Evolutionary conservation across 768 basidiomycete genomes (phyloP).

Genomic region (Chalciporus pseudorubinellus): DNA sequence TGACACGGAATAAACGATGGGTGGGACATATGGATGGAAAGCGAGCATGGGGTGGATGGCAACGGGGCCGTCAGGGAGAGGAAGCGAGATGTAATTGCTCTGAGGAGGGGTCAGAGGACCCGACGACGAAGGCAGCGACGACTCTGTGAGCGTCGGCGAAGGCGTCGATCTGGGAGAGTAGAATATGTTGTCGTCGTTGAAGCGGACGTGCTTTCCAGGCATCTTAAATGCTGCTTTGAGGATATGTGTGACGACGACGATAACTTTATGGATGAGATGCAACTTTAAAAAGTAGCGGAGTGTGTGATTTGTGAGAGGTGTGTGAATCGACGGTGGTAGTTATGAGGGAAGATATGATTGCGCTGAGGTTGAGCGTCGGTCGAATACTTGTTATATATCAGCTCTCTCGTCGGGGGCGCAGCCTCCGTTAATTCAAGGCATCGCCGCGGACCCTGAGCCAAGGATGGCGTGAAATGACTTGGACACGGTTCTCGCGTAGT

Average conservation of each 20-base stretch:
- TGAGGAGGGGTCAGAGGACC: slow-evolving; percentile 32
- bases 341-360: slow-evolving; percentile 6
- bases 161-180: slow-evolving; percentile 28
- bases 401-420: slow-evolving; percentile 23
- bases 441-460: slow-evolving; percentile 23
- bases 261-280: slow-evolving; percentile 10
- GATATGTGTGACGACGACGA: slow-evolving; percentile 11
- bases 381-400: slow-evolving; percentile 15
- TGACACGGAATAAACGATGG: slow-evolving; percentile 22
- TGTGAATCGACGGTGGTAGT: slow-evolving; percentile 7
- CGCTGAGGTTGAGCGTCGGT: not conserved
- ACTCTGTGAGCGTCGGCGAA: slow-evolving; percentile 27
- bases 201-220: slow-evolving; percentile 32
- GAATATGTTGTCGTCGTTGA: slow-evolving; percentile 32
- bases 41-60: slow-evolving; percentile 32
- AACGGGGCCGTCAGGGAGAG: slow-evolving; percentile 28
- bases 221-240: slow-evolving; percentile 12
- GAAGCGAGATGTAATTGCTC: slow-evolving; percentile 13
- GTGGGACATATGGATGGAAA: slow-evolving; percentile 23
- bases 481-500: not conserved
- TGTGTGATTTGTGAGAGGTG: slow-evolving; percentile 19
- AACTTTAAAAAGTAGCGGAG: slow-evolving; percentile 8
- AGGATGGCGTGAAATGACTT: slow-evolving; percentile 9
- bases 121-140: slow-evolving; percentile 32
- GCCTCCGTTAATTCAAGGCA: slow-evolving; percentile 24